These are phyloP conservation scores for Termitomyces sp. DNA, from an alignment of 768 basidiomycete genomes.

Conservation along the genomic window DNA sequence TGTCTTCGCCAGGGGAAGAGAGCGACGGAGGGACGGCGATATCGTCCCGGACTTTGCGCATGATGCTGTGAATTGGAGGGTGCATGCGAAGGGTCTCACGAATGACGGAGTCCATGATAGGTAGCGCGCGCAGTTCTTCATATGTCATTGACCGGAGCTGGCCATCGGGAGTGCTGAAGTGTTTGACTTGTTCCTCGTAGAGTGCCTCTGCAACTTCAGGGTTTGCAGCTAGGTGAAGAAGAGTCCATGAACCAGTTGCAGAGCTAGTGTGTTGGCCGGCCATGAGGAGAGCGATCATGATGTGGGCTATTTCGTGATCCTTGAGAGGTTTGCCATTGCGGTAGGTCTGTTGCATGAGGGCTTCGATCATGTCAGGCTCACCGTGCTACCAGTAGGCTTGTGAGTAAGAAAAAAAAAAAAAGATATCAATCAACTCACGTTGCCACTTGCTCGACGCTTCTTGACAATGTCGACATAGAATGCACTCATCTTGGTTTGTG, in stretches of 20 bases:
- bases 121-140: conserved; percentile 81
- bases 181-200: conserved; percentile 85
- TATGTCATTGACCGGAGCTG: conserved; percentile 76
- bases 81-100: conserved; percentile 93
- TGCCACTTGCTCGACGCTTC: conserved; percentile 55
- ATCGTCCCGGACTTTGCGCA: conserved; percentile 88
- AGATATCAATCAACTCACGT: conserved; percentile 29
- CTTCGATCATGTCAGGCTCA: conserved; percentile 90
- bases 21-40: conserved; percentile 80
- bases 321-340: conserved; percentile 71
- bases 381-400: conserved; percentile 27
- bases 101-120: conserved; percentile 83
- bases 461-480: conserved; percentile 89
- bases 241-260: conserved; percentile 84
- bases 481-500: conserved; percentile 89
- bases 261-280: conserved; percentile 99
- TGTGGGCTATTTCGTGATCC: conserved; percentile 94
- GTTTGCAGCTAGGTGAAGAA: conserved; percentile 81
- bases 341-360: conserved; percentile 81
- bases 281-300: conserved; percentile 99
- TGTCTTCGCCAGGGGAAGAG: conserved; percentile 69
- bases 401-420: conserved; percentile 1
- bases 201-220: conserved; percentile 76
- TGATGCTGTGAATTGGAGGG: conserved; percentile 93
- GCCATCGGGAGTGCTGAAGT: conserved; percentile 79